These are phyloP conservation scores for Podosphaera aphanis DNA, from an alignment of 2,329 filamentous ascomycete species.

Conservation along the genomic window DNA sequence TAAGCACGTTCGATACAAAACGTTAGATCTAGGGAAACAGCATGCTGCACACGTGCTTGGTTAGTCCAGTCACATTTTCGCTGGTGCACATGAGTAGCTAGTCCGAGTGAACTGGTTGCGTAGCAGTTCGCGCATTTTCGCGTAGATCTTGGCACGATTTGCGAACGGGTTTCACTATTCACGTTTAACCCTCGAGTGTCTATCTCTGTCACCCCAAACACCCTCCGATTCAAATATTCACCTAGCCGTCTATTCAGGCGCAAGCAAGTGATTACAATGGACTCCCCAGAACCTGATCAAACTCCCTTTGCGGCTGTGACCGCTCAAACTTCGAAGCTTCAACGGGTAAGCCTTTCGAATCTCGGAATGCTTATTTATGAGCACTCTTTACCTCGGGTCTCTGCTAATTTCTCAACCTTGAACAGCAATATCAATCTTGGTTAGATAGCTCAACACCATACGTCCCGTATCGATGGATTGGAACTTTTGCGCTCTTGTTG, in stretches of 20 bases:
- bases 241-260: neutral
- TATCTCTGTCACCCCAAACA: no score
- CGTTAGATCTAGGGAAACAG: no score
- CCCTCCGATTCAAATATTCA: no score
- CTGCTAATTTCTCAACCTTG: constrained; percentile 4
- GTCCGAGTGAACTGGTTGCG: no score
- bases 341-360: constrained; percentile 32
- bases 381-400: neutral
- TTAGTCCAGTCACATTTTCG: no score
- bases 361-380: neutral
- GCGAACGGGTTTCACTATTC: no score
- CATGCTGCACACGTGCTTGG: no score
- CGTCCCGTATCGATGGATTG: constrained; percentile 71
- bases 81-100: no score
- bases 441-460: constrained; percentile 86
- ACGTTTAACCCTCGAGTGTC: no score
- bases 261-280: constrained; percentile 30
- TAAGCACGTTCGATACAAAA: no score
- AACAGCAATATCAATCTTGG: constrained; percentile 75
- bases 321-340: constrained; percentile 55
- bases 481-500: constrained; percentile 51
- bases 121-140: no score
- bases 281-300: constrained; percentile 65
- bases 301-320: constrained; percentile 81
- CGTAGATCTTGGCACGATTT: no score